Evolutionary conservation across 768 basidiomycete species (phyloP).

Genomic region (Leccinum disarticulatum): DNA sequence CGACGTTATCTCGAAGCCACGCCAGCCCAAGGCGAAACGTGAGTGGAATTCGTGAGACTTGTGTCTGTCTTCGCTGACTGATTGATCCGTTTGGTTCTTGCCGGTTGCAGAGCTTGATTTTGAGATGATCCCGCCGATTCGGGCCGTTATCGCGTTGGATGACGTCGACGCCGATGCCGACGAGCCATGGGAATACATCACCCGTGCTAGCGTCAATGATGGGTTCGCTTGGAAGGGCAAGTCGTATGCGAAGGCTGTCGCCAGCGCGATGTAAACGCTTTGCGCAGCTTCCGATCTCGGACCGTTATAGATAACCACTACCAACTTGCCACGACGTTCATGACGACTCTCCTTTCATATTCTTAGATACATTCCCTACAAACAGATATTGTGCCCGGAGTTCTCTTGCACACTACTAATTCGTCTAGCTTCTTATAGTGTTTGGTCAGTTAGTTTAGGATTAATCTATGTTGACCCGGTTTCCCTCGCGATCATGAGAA

Average conservation of each 20-base stretch:
- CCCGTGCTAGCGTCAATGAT: slow-evolving; percentile 28
- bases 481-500: neutral
- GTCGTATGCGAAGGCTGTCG: slow-evolving; percentile 33
- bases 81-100: neutral
- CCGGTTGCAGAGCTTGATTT: slow-evolving; percentile 26
- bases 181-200: slow-evolving; percentile 34
- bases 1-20: slow-evolving; percentile 28
- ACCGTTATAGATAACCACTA: slow-evolving; percentile 4
- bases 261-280: slow-evolving; percentile 21
- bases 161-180: slow-evolving; percentile 28
- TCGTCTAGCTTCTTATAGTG: slow-evolving; percentile 8
- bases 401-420: slow-evolving; percentile 15
- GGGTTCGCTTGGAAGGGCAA: slow-evolving; percentile 32
- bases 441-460: slow-evolving; percentile 5
- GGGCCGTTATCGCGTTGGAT: slow-evolving; percentile 33
- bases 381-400: slow-evolving; percentile 2
- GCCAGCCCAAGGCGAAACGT: slow-evolving; percentile 26
- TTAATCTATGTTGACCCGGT: slow-evolving; percentile 10
- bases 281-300: neutral
- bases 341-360: slow-evolving; percentile 20
- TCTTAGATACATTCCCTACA: slow-evolving; percentile 13
- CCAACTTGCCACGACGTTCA: slow-evolving; percentile 9
- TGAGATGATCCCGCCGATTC: slow-evolving; percentile 32
- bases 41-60: slow-evolving; percentile 5
- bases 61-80: neutral